Base-by-base conservation (phyloP, 2,329 filamentous ascomycete genomes). In the Ascochyta clinopodiicola region DNA sequence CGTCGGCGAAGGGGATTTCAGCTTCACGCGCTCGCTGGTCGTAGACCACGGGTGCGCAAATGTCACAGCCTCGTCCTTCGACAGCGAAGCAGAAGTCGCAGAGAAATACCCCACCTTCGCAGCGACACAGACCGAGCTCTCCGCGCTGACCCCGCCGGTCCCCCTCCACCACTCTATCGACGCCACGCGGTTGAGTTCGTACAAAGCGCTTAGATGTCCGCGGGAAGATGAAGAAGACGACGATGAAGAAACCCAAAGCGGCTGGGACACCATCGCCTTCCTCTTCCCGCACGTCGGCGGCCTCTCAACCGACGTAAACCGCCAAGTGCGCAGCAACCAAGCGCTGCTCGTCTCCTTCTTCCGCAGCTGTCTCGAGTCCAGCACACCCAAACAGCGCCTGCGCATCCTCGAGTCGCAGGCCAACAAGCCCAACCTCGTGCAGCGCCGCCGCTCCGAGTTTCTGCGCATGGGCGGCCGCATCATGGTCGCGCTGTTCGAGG, bases 261-360 rank as follows among this genome's bases (percentile, higher is more conserved):
- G 80, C 4, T 93, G 89, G 82, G 88, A 96, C 74, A 84, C 86
- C 52, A 88, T 98, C 59, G 82, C 94, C 63, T 99, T 98, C 85
- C 96, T 97, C 81, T 99, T 99, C 76, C 95, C 95, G 32, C 95
- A 99, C 79, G 90, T 96, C 3, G 95, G 95, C 61, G 95, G 95
- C 40, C 88, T 96, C 68, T 90, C 86, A 62, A 98, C 89, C 65
- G 93, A 98, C 78, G 89, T 97, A 51, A 97, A 97, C 79, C 84
- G 95, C 32, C 95, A 99, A 78, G 92, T 97, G 13, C 87, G 95
- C 52, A 86, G 91, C 74, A 98, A 99, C 78, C 70, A 71, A 59
- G 67, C 51, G 46, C 69, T 73, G 55, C 60, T 71, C 13, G 70
- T 72, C 2, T 37, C 40, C 4, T 75, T 75, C 44, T 74, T 75